Percentiles rank a stretch among this genome's conserved stretches.
These are phyloP conservation scores for Odontarrhena argentea DNA, from an alignment of 345 rosid genomes.

Conservation along the genomic window DNA sequence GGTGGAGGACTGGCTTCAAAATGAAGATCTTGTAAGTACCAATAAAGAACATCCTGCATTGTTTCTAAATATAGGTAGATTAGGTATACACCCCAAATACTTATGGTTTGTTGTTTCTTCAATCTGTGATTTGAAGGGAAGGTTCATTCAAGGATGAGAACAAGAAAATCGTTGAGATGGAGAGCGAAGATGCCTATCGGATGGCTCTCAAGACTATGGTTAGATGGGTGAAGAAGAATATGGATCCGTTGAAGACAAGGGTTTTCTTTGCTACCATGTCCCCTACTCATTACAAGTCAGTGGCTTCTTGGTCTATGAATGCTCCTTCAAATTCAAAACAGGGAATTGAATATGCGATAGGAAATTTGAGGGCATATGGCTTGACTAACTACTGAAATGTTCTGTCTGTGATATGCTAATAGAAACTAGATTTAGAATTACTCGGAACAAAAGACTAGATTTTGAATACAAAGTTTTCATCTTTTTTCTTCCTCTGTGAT, in stretches of 20 bases:
- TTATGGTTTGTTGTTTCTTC: conserved; percentile 20
- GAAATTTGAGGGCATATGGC: too few relatives aligned
- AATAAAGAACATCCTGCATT: background rate
- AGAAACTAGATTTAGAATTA: background rate
- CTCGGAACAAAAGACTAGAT: background rate
- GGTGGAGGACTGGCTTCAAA: conserved; percentile 89
- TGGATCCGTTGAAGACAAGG: conserved; percentile 68
- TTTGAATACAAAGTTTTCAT: conserved; percentile 18
- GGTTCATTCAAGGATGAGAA: conserved; percentile 76
- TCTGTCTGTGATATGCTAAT: background rate
- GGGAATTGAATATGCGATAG: too few relatives aligned
- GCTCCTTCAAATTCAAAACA: conserved; percentile 1
- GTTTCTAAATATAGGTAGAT: background rate
- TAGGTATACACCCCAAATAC: background rate
- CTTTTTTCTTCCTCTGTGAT: background rate
- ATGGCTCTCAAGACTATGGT: conserved; percentile 78
- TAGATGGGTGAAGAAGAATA: conserved; percentile 75
- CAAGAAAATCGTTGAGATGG: conserved; percentile 55
- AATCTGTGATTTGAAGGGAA: conserved; percentile 46
- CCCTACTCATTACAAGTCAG: conserved; percentile 76
- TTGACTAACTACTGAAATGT: too few relatives aligned
- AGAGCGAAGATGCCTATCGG: conserved; percentile 76
- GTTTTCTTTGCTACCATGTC: conserved; percentile 95
- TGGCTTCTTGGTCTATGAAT: background rate
- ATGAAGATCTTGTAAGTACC: conserved; percentile 68